Percentiles rank a stretch among this genome's conserved stretches.
Conservation (phyloP, 345 rosid species). For the Boechera divaricarpa region DNA sequence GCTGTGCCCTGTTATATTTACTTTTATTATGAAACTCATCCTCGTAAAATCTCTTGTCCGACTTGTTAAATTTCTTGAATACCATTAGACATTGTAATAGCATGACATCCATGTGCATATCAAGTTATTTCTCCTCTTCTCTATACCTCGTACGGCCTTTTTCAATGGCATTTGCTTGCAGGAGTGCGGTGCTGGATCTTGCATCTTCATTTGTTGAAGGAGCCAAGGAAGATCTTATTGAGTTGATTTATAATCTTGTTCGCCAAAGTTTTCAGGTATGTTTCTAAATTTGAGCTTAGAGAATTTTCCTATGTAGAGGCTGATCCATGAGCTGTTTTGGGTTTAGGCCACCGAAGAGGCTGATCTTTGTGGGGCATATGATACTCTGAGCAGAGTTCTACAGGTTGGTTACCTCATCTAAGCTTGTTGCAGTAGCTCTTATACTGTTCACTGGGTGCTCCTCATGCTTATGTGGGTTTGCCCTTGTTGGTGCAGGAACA, state of each 20-base stretch:
- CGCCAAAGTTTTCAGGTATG: conserved; percentile 66
- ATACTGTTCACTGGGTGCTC: conserved; percentile 18
- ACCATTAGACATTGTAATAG: conserved; percentile 14
- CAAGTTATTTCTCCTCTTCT: neutral
- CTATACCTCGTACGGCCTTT: neutral
- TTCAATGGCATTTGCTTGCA: conserved; percentile 28
- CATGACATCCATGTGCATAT: conserved; percentile 6
- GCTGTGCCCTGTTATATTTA: neutral
- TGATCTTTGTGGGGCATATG: conserved; percentile 71
- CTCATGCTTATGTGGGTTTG: conserved; percentile 31
- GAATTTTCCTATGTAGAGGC: conserved; percentile 7
- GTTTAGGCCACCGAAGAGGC: conserved; percentile 59
- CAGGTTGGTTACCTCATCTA: conserved; percentile 55
- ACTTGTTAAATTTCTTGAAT: neutral
- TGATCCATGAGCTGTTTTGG: conserved; percentile 36
- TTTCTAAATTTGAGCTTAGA: neutral
- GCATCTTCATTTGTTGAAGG: conserved; percentile 79
- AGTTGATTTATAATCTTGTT: conserved; percentile 65
- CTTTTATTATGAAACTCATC: neutral
- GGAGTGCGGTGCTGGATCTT: conserved; percentile 64
- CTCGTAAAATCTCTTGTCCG: conserved; percentile 5
- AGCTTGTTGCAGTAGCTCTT: conserved; percentile 9
- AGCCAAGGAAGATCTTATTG: conserved; percentile 71
- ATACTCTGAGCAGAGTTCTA: conserved; percentile 67
- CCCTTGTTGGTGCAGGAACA: conserved; percentile 67